phyloP scores from a whole-genome alignment of 1,139 yeast genomes.

The Pneumocystis sp. region DNA sequence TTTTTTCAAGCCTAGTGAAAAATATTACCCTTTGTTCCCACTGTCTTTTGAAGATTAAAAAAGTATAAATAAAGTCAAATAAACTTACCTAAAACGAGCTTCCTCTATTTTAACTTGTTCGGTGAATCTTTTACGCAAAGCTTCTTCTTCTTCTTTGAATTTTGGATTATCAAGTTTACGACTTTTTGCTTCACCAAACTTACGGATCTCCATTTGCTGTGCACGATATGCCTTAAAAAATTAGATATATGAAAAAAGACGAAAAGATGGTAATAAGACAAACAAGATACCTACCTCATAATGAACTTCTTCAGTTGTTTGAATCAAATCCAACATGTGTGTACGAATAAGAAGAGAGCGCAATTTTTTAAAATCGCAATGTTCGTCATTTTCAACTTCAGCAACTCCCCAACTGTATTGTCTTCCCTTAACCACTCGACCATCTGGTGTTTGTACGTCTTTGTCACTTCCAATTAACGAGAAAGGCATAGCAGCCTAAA shows the following conservation, averaged over 20 bases:
- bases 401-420: constrained; percentile 96
- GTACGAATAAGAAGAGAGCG: constrained; percentile 80
- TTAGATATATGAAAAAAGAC: not conserved
- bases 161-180: constrained; percentile 56
- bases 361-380: constrained; percentile 87
- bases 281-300: constrained; percentile 35
- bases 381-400: constrained; percentile 89
- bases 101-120: constrained; percentile 97
- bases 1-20: not conserved
- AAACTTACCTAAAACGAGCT: constrained; percentile 63
- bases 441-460: constrained; percentile 63
- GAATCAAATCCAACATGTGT: constrained; percentile 77
- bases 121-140: constrained; percentile 86
- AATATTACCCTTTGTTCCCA: constrained; percentile 1
- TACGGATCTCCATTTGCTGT: constrained; percentile 55
- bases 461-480: constrained; percentile 85
- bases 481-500: constrained; percentile 59
- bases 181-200: constrained; percentile 32
- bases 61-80: not conserved
- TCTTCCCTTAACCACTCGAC: constrained; percentile 71
- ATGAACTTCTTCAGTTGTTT: constrained; percentile 82
- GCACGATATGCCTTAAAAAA: constrained; percentile 45
- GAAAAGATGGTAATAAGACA: not conserved
- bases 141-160: constrained; percentile 91
- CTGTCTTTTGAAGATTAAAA: not conserved